Base-by-base conservation (phyloP, 345 rosid species). In the Salix exigua region DNA sequence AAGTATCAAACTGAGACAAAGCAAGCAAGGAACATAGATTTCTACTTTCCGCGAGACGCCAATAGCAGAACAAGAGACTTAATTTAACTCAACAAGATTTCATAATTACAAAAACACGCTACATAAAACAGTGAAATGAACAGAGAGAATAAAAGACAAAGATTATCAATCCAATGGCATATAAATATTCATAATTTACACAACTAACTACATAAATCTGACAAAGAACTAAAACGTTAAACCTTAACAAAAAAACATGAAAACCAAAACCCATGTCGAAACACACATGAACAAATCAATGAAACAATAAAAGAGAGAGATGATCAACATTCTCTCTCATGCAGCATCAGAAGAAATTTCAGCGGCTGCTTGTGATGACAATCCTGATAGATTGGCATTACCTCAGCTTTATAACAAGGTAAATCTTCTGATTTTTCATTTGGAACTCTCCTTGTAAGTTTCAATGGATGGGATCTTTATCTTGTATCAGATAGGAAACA, bases 281-380 rank as follows among this genome's bases (percentile, higher is more conserved):
- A n/a, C n/a, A n/a, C n/a, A n/a, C n/a, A n/a, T n/a, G n/a, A n/a
- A n/a, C n/a, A n/a, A n/a, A n/a, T n/a, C n/a, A n/a, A n/a, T n/a
- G n/a, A n/a, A n/a, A n/a, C n/a, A n/a, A n/a, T n/a, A n/a, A n/a
- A n/a, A n/a, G n/a, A n/a, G n/a, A n/a, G n/a, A 30, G 71, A 66
- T 77, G 25, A 48, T 66, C 60, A 71, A 3, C 46, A 53, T 75
- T 66, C 79, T 75, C 30, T 28, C 66, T 64, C 31, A 13, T 80
- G 81, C 87, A 93, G 99, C 88, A 62, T 42, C 89, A 13, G 92
- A 89, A 77, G 96, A 96, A 80, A 80, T 89, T 64, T 70, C 51
- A 18, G 79, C 78, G 26, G 86, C 88, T 81, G 89, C 89, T 73
- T 84, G 82, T 78, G 91, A 89, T 76, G 80, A 83, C 81, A 82